These are phyloP conservation scores for Hymenoscyphus salicellus DNA, from an alignment of 2,329 filamentous ascomycete species.

Conservation along the genomic window DNA sequence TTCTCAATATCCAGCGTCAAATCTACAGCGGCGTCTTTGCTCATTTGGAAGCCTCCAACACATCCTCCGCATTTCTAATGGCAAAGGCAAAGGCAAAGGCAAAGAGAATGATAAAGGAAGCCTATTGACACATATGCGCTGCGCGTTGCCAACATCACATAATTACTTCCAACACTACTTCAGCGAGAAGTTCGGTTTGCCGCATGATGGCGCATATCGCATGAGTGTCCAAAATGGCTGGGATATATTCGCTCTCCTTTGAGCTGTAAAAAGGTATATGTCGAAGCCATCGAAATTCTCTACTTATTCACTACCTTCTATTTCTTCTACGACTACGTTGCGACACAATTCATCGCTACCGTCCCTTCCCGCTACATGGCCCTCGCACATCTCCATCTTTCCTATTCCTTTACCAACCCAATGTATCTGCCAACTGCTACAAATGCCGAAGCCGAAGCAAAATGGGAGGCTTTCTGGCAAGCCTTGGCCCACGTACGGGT, in stretches of 20 bases:
- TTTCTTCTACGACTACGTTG: not conserved
- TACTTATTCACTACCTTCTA: not conserved
- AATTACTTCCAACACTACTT: too few relatives aligned
- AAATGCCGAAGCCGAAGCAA: not conserved
- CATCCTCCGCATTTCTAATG: too few relatives aligned
- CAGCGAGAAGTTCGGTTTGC: too few relatives aligned
- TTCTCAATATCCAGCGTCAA: not conserved
- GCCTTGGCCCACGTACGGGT: not conserved
- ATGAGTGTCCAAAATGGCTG: not conserved
- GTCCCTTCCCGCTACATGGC: not conserved
- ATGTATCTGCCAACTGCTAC: not conserved
- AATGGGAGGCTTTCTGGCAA: not conserved
- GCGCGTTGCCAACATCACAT: too few relatives aligned
- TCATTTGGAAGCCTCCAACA: too few relatives aligned
- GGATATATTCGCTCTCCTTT: not conserved
- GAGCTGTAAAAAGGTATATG: not conserved
- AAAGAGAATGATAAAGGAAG: too few relatives aligned
- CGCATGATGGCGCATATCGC: too few relatives aligned
- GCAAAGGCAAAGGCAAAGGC: too few relatives aligned
- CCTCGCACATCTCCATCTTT: too few relatives aligned
- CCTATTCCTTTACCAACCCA: not conserved
- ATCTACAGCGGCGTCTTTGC: too few relatives aligned
- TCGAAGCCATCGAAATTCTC: not conserved
- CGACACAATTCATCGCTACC: not conserved
- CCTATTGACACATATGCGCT: too few relatives aligned